Evolutionary conservation across 192 early-diverging fungal genomes (phyloP), one percentile per base, ranked within the genome.

Genomic region (Chytriomyces confervae): DNA sequence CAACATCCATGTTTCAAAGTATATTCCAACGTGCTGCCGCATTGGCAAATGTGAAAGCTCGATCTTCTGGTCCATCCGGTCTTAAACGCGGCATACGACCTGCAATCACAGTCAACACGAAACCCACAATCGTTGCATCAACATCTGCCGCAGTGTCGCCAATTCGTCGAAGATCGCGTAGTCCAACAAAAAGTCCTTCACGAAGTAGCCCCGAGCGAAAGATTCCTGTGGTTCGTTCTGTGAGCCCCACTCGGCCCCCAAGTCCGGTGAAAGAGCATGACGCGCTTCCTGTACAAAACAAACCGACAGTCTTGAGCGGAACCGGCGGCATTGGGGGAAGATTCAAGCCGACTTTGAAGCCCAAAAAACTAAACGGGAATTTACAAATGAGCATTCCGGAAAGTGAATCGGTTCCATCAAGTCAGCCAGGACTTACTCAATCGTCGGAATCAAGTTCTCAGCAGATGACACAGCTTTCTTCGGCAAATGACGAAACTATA

Each of bases 331-430:
- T 10, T n/a, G 9, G 18, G 3, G 24, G 18, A 13, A 43, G 44
- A 43, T 68, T 68, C 66, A 68, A 68, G 44, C 66, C 66, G 8
- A 36, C 66, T 11, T 68, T 68, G 11, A 68, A 68, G n/a, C 66
- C 66, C 11, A 68, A 68, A 48, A 20, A 16, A 48, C 18, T 16
- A 4, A 10, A 8, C 27, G 13, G 3, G 47, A 64, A 63, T 20
- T 10, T 13, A 7, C 62, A 63, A n/a, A 7, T 29, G 20, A 9
- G 20, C 2, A 13, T 36, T 29, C 1, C 62, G 11, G 23, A 20
- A 3, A 10, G 10, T 63, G 62, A 11, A 20, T 7, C 11, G 1
- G 3, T 36, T 11, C 23, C 62, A 20, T 36, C 10, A 63, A 63
- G 10, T 29, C 3, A 11, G 11, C 16, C 62, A 7, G 16, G 9